phyloP scores from a whole-genome alignment of 2,329 filamentous ascomycete species.

The Neodidymelliopsis sp. region DNA sequence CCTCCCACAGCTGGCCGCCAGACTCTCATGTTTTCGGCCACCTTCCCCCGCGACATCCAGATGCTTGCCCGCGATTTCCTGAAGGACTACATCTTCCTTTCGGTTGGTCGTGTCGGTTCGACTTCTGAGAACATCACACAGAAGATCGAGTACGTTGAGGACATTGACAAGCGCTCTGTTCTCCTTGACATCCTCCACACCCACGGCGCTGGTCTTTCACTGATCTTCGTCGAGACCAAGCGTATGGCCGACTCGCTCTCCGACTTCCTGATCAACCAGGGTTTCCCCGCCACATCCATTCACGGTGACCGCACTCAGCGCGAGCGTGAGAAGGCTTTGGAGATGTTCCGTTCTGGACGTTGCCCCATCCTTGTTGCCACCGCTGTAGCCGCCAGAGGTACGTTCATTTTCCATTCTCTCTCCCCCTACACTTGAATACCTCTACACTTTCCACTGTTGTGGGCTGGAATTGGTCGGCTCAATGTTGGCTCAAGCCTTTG shows the following conservation, averaged over 20 bases:
- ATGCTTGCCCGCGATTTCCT: conserved; percentile 98
- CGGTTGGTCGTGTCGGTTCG: conserved; percentile 96
- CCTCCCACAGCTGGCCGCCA: conserved; percentile 82
- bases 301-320: conserved; percentile 98
- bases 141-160: conserved; percentile 97
- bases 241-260: conserved; percentile 98
- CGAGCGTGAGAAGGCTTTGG: conserved; percentile 95
- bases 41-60: conserved; percentile 98
- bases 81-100: conserved; percentile 99
- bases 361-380: conserved; percentile 98
- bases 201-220: conserved; percentile 83
- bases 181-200: conserved; percentile 97
- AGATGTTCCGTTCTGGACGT: conserved; percentile 95
- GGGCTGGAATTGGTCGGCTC: too few species aligned
- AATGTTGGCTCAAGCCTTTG: too few species aligned
- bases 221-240: conserved; percentile 99
- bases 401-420: neutral
- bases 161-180: conserved; percentile 96
- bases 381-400: conserved; percentile 80
- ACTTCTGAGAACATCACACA: conserved; percentile 99
- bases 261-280: conserved; percentile 98
- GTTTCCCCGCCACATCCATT: conserved; percentile 97
- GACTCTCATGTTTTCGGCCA: conserved; percentile 99
- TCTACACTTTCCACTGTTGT: too few species aligned
- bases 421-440: neutral